These are phyloP conservation scores for Guyanaporus albipodus DNA, from an alignment of 768 basidiomycete species.

Conservation along the genomic window DNA sequence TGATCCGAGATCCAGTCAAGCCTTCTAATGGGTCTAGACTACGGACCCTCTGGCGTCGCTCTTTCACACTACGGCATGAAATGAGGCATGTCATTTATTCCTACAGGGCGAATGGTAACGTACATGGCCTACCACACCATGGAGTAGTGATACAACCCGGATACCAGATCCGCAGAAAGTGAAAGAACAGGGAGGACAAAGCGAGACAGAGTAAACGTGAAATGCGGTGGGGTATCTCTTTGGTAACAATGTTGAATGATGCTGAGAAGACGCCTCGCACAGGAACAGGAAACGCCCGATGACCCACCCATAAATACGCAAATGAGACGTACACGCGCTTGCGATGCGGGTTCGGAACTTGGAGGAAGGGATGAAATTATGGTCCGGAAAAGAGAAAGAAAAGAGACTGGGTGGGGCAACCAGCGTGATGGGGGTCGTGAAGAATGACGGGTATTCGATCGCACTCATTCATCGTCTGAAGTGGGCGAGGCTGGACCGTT, in stretches of 20 bases:
- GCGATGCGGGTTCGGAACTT: neutral
- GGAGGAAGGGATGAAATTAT: neutral
- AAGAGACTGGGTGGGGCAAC: slow-evolving; percentile 1
- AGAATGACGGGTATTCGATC: neutral
- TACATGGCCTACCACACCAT: slow-evolving; percentile 13
- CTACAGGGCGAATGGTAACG: slow-evolving; percentile 6
- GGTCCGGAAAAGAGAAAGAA: slow-evolving; percentile 2
- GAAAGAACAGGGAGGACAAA: neutral
- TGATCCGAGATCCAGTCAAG: slow-evolving; percentile 7
- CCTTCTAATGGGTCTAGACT: slow-evolving; percentile 11
- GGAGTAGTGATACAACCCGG: slow-evolving; percentile 20
- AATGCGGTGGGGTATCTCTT: slow-evolving; percentile 20
- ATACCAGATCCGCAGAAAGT: slow-evolving; percentile 18
- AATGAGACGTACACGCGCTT: slow-evolving; percentile 3
- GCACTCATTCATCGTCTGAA: slow-evolving; percentile 28
- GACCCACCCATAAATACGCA: slow-evolving; percentile 19
- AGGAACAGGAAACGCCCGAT: slow-evolving; percentile 6
- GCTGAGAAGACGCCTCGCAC: slow-evolving; percentile 9
- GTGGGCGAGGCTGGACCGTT: slow-evolving; percentile 28
- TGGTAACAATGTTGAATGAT: slow-evolving; percentile 11
- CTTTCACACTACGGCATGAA: neutral
- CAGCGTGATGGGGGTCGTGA: neutral
- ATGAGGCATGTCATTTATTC: slow-evolving; percentile 7
- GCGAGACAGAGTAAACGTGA: neutral
- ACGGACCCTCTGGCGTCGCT: too few relatives aligned